Percentiles rank a stretch among this genome's conserved stretches.
Evolutionary conservation across 2,329 filamentous ascomycete species (phyloP).

Genomic region (Periconia sp.): DNA sequence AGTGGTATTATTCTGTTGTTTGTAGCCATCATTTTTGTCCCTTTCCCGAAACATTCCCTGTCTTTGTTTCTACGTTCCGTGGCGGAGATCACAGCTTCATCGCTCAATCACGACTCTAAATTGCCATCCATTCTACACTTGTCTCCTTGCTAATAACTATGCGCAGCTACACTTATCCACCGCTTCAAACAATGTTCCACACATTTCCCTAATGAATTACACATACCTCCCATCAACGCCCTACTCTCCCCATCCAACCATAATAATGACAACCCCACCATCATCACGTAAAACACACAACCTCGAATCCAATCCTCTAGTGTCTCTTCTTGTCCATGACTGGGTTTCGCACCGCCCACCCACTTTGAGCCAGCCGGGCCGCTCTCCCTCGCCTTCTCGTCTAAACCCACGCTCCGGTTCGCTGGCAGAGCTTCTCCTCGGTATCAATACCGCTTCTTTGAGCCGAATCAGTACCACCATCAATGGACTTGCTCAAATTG

Average conservation of each 20-base stretch:
- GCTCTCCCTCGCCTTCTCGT: conserved; percentile 64
- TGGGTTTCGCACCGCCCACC: conserved; percentile 94
- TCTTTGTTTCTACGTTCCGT: conserved; percentile 2
- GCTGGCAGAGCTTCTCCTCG: conserved; percentile 80
- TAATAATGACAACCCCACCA: conserved; percentile 88
- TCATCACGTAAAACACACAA: conserved; percentile 80
- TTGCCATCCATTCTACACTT: neutral
- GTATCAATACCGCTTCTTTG: conserved; percentile 86
- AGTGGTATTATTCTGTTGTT: neutral
- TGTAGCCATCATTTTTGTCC: conserved; percentile 1
- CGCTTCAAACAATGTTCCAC: conserved; percentile 77
- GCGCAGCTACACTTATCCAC: conserved; percentile 90
- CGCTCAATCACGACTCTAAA: neutral
- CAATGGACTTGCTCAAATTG: conserved; percentile 78
- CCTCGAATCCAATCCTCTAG: conserved; percentile 78
- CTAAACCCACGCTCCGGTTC: conserved; percentile 59
- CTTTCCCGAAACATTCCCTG: neutral
- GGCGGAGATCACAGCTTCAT: neutral
- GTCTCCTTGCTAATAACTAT: neutral
- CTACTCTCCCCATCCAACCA: conserved; percentile 65
- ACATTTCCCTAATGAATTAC: conserved; percentile 98
- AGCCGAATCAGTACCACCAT: conserved; percentile 91
- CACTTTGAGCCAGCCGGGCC: conserved; percentile 58
- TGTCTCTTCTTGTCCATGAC: conserved; percentile 95
- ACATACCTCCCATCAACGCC: conserved; percentile 82